A percentile compares a stretch with the other conserved stretches of the same genome.
Conservation (phyloP, 2,329 filamentous ascomycete genomes). For the Zasmidium cellare region DNA sequence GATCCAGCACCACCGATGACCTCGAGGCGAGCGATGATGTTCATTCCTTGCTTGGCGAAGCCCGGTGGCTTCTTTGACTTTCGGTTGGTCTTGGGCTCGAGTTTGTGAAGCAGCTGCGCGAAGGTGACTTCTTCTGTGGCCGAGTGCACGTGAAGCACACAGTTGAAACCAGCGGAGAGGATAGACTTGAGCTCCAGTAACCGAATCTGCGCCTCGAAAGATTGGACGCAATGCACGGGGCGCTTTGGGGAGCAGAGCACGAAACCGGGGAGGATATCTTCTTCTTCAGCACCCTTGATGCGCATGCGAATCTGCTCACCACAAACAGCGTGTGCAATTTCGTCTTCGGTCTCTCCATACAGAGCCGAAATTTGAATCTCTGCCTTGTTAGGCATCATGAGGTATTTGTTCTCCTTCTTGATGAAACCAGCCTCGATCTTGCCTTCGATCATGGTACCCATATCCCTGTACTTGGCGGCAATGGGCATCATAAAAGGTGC, state of each 20-base stretch:
- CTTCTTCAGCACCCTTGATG: constrained; percentile 92
- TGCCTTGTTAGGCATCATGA: constrained; percentile 96
- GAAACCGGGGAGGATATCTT: constrained; percentile 93
- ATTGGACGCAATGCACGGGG: constrained; percentile 82
- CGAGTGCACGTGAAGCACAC: constrained; percentile 94
- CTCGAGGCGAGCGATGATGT: constrained; percentile 90
- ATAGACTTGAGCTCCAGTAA: constrained; percentile 95
- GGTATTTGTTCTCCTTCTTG: constrained; percentile 80
- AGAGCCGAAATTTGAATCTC: constrained; percentile 77
- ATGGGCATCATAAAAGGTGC: constrained; percentile 99
- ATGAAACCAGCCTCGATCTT: constrained; percentile 94
- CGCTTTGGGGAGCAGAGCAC: constrained; percentile 94
- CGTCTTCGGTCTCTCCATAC: constrained; percentile 95
- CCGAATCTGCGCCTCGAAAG: constrained; percentile 95
- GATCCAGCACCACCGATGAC: constrained; percentile 75
- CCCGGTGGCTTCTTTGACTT: constrained; percentile 93
- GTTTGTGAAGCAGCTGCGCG: constrained; percentile 80
- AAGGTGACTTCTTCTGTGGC: constrained; percentile 98
- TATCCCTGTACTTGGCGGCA: constrained; percentile 92
- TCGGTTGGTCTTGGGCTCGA: constrained; percentile 90
- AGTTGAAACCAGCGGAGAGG: constrained; percentile 92
- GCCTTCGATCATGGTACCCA: constrained; percentile 96
- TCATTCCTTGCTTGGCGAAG: constrained; percentile 77
- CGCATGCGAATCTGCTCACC: constrained; percentile 94
- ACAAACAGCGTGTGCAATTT: constrained; percentile 76